Evolutionary conservation across 495 filamentous ascomycete species (phyloP), one percentile per base, ranked within the genome.

Genomic region (Beverwykella pulmonaria): DNA sequence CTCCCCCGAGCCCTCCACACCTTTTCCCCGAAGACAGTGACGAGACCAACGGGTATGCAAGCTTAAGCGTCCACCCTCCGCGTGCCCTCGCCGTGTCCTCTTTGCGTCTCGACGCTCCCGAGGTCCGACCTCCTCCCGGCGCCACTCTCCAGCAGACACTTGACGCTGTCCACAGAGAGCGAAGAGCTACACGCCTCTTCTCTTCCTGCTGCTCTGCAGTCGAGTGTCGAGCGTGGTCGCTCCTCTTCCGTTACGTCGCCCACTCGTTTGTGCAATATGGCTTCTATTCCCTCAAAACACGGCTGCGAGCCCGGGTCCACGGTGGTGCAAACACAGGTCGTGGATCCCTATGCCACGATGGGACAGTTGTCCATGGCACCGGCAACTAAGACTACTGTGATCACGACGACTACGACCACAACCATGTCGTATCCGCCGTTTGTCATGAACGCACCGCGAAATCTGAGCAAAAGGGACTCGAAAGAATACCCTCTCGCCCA

Each of bases 381-480:
- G 27, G 84, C 89, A 17, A 91, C 89, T 23, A 83, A 87, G 72
- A 90, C 88, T 22, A 91, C 88, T 1, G 86, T 91, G 9, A 87
- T 97, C 65, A 98, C 93, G 4, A 97, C 94, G 0, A 98, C 93
- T 0, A 98, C 93, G 0, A 96, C 92, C 0, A 97, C 93, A 0
- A 97, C 94, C 22, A 88, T 91, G 34, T 87, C 86, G 5, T 93
- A 94, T 63, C 93, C 94, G 15, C 93, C 92, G 19, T 77, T 98
- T 14, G 75, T 90, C 53, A 84, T 97, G 69, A 87, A 85, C 61
- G 86, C 90, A 48, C 90, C 93, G 26, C 86, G 87, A 50, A 85
- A 90, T 23, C 80, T 92, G 17, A 77, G 82, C 46, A 85, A 90
- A 52, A 85, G 96, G 52, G 93, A 98, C 77, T 81, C 90, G 9